phyloP scores from a whole-genome alignment of 768 basidiomycete species.

The Tephrocybe sp. region DNA sequence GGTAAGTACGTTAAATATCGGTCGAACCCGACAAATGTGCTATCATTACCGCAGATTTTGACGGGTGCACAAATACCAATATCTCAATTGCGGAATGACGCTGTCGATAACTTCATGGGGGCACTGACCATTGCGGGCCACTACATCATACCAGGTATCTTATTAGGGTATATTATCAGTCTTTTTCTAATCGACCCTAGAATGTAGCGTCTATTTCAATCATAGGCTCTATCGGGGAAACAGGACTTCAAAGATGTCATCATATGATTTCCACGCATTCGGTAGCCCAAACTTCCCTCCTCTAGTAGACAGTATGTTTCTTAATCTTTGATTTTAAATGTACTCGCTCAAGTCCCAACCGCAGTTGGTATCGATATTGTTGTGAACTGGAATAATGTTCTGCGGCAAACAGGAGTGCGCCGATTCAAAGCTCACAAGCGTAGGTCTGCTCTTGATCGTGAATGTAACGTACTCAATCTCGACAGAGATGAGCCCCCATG shows the following conservation, averaged over 20 bases:
- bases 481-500: constrained; percentile 75
- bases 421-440: constrained; percentile 83
- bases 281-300: constrained; percentile 82
- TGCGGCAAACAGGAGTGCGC: constrained; percentile 75
- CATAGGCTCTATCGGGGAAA: constrained; percentile 86
- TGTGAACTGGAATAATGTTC: constrained; percentile 86
- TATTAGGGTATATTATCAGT: not conserved
- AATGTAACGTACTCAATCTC: not conserved
- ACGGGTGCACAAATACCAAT: constrained; percentile 94
- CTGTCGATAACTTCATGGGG: constrained; percentile 89
- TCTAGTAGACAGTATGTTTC: constrained; percentile 68
- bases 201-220: constrained; percentile 88
- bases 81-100: constrained; percentile 90
- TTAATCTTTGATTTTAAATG: not conserved
- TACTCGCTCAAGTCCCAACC: constrained; percentile 7
- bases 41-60: constrained; percentile 54
- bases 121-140: constrained; percentile 87
- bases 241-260: constrained; percentile 78
- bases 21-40: not conserved
- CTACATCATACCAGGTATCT: constrained; percentile 83
- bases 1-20: constrained; percentile 36
- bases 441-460: constrained; percentile 20
- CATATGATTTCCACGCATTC: constrained; percentile 82
- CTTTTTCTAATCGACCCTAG: constrained; percentile 32
- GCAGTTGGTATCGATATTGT: constrained; percentile 87